Conservation (phyloP, 768 basidiomycete species). For the Mrakia gelida region DNA sequence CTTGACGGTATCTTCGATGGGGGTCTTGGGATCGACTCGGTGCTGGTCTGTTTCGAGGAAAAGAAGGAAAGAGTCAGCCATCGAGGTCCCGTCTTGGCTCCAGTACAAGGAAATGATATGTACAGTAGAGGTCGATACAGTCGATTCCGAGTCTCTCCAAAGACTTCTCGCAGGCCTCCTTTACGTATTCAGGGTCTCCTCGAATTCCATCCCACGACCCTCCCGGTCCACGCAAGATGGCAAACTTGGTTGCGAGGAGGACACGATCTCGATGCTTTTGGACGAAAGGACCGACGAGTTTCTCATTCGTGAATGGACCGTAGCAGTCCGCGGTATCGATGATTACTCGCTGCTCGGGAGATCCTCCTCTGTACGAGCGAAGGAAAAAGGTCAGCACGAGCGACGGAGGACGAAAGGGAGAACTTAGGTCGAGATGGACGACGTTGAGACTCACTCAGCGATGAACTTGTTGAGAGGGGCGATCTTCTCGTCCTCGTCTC, state of each 20-base stretch:
- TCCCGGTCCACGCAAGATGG: slow-evolving; percentile 10
- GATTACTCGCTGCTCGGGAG: too few relatives aligned
- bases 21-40: slow-evolving; percentile 39
- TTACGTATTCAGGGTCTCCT: slow-evolving; percentile 30
- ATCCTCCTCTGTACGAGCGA: too few relatives aligned
- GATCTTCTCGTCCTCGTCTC: not conserved
- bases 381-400: too few relatives aligned
- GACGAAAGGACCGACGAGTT: slow-evolving; percentile 14
- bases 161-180: slow-evolving; percentile 18
- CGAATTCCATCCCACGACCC: slow-evolving; percentile 20
- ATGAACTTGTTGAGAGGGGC: too few relatives aligned
- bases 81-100: too few relatives aligned
- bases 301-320: too few relatives aligned
- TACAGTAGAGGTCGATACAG: slow-evolving; percentile 26
- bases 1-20: slow-evolving; percentile 47
- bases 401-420: too few relatives aligned
- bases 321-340: slow-evolving; percentile 20
- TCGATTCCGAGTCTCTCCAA: slow-evolving; percentile 26
- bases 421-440: too few relatives aligned
- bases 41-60: too few relatives aligned
- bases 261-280: too few relatives aligned
- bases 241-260: slow-evolving; percentile 41
- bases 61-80: too few relatives aligned
- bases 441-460: slow-evolving; percentile 18
- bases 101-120: too few relatives aligned